Percentiles rank a stretch among this genome's conserved stretches.
phyloP scores from a whole-genome alignment of 2,329 filamentous ascomycete species.

The Plectosphaerella plurivora region DNA sequence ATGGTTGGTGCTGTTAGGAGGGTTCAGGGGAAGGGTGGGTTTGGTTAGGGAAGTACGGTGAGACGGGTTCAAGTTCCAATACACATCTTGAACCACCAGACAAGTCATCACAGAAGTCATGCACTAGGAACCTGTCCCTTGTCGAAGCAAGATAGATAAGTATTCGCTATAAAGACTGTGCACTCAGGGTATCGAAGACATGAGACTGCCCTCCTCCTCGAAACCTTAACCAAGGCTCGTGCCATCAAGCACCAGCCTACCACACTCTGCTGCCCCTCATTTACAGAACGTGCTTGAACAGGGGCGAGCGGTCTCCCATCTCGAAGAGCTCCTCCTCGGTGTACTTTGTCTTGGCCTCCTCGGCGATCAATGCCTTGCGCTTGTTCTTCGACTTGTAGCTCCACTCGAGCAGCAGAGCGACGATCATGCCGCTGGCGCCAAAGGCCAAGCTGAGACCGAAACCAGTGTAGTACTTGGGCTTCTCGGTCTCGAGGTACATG shows the following conservation, averaged over 20 bases:
- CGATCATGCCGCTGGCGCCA: slow-evolving; percentile 19
- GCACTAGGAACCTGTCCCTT: too few species aligned
- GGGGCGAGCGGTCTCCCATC: slow-evolving; percentile 25
- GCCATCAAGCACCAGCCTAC: too few species aligned
- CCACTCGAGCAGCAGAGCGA: slow-evolving; percentile 22
- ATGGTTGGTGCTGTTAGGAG: slow-evolving; percentile 53
- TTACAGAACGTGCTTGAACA: slow-evolving; percentile 12
- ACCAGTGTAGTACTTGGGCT: slow-evolving; percentile 44
- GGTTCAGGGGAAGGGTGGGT: slow-evolving; percentile 39
- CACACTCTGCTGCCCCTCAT: too few species aligned
- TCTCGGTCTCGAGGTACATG: slow-evolving; percentile 20
- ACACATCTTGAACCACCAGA: too few species aligned
- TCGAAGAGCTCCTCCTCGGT: slow-evolving; percentile 22
- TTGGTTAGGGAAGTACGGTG: background rate
- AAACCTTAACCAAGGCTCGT: too few species aligned
- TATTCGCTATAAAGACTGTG: too few species aligned
- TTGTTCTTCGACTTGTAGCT: slow-evolving; percentile 20
- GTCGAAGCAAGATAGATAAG: too few species aligned
- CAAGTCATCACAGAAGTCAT: too few species aligned
- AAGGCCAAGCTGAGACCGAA: slow-evolving; percentile 28
- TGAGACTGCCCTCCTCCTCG: too few species aligned
- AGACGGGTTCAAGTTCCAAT: too few species aligned
- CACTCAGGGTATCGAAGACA: too few species aligned
- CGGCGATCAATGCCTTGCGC: slow-evolving; percentile 16
- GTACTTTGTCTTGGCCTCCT: slow-evolving; percentile 18